These are phyloP conservation scores for Globisporangium iwayamae DNA, from an alignment of 352 stramenopile genomes.

Conservation along the genomic window DNA sequence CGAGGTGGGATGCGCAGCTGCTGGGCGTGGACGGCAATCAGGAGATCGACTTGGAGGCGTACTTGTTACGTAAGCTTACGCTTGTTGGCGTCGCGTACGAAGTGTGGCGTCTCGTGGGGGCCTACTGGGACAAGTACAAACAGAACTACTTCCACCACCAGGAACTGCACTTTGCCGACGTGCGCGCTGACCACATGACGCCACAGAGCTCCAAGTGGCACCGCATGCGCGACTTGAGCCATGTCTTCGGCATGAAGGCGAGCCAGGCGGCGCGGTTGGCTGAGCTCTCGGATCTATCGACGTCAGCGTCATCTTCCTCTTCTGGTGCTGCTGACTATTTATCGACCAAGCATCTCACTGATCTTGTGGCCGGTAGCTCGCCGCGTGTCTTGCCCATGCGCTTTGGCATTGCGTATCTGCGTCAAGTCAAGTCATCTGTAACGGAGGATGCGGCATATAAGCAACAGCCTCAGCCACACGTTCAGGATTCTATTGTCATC, in stretches of 20 bases:
- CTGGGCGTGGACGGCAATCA: conserved; percentile 6
- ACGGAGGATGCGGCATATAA: conserved; percentile 4
- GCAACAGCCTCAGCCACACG: conserved; percentile 4
- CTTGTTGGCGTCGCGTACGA: conserved; percentile 44
- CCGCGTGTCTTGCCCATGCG: conserved; percentile 24
- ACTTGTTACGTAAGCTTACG: conserved; percentile 25
- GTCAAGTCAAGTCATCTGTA: conserved; percentile 2
- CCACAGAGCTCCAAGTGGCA: conserved; percentile 28
- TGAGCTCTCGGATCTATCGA: conserved; percentile 13
- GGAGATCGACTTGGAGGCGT: conserved; percentile 33
- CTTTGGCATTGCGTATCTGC: conserved; percentile 39
- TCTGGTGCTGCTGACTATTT: conserved; percentile 13
- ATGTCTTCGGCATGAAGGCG: conserved; percentile 54
- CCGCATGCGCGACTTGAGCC: conserved; percentile 29
- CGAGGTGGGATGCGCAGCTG: conserved; percentile 48
- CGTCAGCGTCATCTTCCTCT: conserved; percentile 2
- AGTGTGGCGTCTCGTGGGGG: conserved; percentile 56
- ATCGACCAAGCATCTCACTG: conserved; percentile 23
- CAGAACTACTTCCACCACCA: conserved; percentile 63
- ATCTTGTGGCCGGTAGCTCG: conserved; percentile 18
- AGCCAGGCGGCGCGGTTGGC: conserved; percentile 31
- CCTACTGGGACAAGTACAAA: conserved; percentile 61
- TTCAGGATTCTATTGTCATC: not conserved
- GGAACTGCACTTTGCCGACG: conserved; percentile 53
- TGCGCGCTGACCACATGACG: not conserved